A percentile compares a stretch with the other conserved stretches of the same genome.
Conservation (phyloP, 306 rosid species). For the Myrica gale region DNA sequence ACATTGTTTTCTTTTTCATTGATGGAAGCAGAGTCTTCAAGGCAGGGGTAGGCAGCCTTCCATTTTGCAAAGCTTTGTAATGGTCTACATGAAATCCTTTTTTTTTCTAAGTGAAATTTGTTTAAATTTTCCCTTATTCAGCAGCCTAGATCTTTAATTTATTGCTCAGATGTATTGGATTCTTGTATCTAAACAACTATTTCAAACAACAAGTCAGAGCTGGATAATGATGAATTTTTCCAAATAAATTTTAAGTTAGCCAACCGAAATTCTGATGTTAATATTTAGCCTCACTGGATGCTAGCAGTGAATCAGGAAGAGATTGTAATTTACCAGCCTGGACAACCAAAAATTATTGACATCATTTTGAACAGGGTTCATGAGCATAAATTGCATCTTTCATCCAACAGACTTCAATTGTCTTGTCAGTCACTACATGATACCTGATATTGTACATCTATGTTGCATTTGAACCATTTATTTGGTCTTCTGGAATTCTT, state of each 20-base stretch:
- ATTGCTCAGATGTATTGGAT: slow-evolving; percentile 3
- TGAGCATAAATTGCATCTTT: not conserved
- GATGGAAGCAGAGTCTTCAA: too few relatives aligned
- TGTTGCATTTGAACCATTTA: not conserved
- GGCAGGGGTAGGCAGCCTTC: too few relatives aligned
- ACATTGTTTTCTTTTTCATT: too few relatives aligned
- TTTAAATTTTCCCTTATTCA: not conserved
- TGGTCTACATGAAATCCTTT: not conserved
- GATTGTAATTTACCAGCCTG: not conserved
- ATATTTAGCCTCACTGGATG: not conserved
- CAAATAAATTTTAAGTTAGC: not conserved
- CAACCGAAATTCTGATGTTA: not conserved
- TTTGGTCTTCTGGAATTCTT: not conserved
- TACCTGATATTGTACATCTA: not conserved
- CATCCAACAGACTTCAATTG: not conserved
- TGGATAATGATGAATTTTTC: not conserved
- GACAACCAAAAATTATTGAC: not conserved
- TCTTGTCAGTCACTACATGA: not conserved
- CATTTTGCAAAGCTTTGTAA: too few relatives aligned
- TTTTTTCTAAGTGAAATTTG: not conserved
- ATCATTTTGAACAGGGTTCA: not conserved
- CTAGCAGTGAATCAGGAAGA: not conserved
- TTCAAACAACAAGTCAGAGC: not conserved
- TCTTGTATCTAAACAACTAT: not conserved
- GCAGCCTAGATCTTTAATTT: slow-evolving; percentile 4